Percentiles rank a stretch among this genome's conserved stretches.
These are phyloP conservation scores for Mortierella sp. DNA, from an alignment of 371 early-diverging fungal species.

Conservation along the genomic window DNA sequence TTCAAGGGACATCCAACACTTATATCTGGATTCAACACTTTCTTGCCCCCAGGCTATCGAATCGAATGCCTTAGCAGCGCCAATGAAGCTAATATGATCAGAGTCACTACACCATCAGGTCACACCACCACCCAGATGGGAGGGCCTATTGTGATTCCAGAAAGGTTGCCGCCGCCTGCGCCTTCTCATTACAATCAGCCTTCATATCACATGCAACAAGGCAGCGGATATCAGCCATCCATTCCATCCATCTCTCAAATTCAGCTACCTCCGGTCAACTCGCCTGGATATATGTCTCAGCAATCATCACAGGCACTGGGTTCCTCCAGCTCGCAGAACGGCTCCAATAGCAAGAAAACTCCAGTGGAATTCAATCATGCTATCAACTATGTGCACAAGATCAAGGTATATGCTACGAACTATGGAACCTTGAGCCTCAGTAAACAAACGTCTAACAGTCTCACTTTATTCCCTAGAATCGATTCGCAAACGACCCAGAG, in stretches of 20 bases:
- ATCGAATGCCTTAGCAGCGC: slow-evolving; percentile 83
- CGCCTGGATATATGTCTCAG: slow-evolving; percentile 50
- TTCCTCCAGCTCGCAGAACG: slow-evolving; percentile 46
- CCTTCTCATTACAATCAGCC: slow-evolving; percentile 52
- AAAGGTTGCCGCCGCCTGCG: slow-evolving; percentile 53
- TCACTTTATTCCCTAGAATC: slow-evolving; percentile 64
- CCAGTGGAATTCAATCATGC: slow-evolving; percentile 95
- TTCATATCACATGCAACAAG: slow-evolving; percentile 50
- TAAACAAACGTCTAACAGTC: not conserved
- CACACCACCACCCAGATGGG: slow-evolving; percentile 71
- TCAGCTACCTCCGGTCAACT: slow-evolving; percentile 56
- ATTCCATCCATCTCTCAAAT: slow-evolving; percentile 56
- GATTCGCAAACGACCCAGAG: slow-evolving; percentile 89
- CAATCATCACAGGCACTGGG: slow-evolving; percentile 45
- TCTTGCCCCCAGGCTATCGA: slow-evolving; percentile 96
- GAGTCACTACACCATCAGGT: slow-evolving; percentile 91
- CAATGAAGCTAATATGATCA: slow-evolving; percentile 80
- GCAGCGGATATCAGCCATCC: slow-evolving; percentile 46
- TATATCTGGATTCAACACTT: slow-evolving; percentile 99
- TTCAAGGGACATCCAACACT: slow-evolving; percentile 95
- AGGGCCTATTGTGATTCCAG: slow-evolving; percentile 57
- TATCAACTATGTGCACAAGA: slow-evolving; percentile 96
- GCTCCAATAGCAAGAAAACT: slow-evolving; percentile 53
- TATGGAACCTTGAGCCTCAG: not conserved
- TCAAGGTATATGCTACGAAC: slow-evolving; percentile 71